phyloP scores from a whole-genome alignment of 257 asterid genomes.

The Verbena officinalis region DNA sequence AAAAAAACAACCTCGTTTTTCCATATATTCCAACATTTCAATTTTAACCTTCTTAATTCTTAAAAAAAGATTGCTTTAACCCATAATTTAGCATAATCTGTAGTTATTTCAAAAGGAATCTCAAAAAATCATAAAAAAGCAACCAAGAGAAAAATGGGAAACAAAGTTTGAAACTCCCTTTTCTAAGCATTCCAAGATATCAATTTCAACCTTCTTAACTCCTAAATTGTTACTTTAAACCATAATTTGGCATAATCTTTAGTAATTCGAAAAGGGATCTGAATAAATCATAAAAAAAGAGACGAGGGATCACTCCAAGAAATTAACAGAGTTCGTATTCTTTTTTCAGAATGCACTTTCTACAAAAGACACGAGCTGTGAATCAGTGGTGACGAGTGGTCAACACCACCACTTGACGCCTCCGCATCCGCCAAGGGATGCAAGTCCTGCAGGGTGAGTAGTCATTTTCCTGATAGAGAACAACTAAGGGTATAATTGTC shows the following conservation, averaged over 20 bases:
- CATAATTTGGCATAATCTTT: constrained; percentile 16
- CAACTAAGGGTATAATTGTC: constrained; percentile 28
- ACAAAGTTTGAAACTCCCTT: not conserved
- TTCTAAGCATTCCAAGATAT: not conserved
- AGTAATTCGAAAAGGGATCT: constrained; percentile 11
- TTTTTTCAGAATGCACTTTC: constrained; percentile 62
- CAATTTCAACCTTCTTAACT: not conserved
- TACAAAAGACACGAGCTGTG: constrained; percentile 88
- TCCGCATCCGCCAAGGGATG: constrained; percentile 93
- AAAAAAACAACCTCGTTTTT: no score
- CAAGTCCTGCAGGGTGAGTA: constrained; percentile 98
- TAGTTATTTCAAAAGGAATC: no score
- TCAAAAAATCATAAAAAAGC: no score
- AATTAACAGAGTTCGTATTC: not conserved
- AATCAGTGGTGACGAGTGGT: constrained; percentile 92
- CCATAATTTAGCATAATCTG: no score
- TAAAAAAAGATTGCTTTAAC: no score
- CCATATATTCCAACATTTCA: no score
- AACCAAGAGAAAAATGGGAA: no score
- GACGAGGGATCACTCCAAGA: no score
- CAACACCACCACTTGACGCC: constrained; percentile 78
- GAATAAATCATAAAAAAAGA: no score
- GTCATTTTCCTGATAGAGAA: constrained; percentile 56
- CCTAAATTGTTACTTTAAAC: constrained; percentile 8
- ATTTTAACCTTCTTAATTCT: no score